Evolutionary conservation across 441 rosid genomes (phyloP).

Genomic region (Pelargonium fulgidum): DNA sequence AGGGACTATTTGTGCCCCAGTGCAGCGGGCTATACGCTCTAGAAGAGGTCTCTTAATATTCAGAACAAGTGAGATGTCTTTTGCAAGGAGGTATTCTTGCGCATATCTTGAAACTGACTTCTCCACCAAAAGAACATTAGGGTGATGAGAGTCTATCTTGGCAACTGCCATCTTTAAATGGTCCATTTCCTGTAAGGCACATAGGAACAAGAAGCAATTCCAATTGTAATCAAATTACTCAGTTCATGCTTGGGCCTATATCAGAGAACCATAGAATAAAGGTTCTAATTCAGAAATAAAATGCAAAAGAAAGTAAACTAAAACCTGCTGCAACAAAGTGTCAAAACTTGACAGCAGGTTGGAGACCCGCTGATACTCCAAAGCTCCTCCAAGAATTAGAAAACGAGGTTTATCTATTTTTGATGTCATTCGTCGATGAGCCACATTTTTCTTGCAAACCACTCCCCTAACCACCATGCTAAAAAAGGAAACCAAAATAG

Average conservation of each 20-base stretch:
- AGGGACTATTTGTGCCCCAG: constrained; percentile 91
- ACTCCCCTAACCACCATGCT: constrained; percentile 93
- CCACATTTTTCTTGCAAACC: constrained; percentile 97
- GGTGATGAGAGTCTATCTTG: constrained; percentile 80
- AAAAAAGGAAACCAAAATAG: constrained; percentile 26
- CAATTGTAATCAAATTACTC: constrained; percentile 16
- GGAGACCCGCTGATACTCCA: constrained; percentile 95
- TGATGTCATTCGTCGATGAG: constrained; percentile 90
- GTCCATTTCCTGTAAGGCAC: constrained; percentile 71
- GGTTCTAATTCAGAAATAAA: neutral
- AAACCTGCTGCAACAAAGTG: constrained; percentile 93
- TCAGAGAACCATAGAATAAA: constrained; percentile 11
- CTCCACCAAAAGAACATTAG: constrained; percentile 87
- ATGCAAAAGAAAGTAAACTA: constrained; percentile 25
- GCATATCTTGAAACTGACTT: constrained; percentile 93
- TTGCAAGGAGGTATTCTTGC: constrained; percentile 83
- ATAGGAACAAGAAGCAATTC: constrained; percentile 18
- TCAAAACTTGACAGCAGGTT: constrained; percentile 85
- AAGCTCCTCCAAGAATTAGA: constrained; percentile 88
- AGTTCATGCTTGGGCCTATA: constrained; percentile 10
- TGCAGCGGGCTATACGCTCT: constrained; percentile 91
- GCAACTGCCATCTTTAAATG: constrained; percentile 98
- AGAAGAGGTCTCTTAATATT: constrained; percentile 85
- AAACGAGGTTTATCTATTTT: constrained; percentile 82
- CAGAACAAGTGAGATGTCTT: constrained; percentile 88